Conservation (phyloP, 768 basidiomycete genomes). For the Leccinum uliginosum region DNA sequence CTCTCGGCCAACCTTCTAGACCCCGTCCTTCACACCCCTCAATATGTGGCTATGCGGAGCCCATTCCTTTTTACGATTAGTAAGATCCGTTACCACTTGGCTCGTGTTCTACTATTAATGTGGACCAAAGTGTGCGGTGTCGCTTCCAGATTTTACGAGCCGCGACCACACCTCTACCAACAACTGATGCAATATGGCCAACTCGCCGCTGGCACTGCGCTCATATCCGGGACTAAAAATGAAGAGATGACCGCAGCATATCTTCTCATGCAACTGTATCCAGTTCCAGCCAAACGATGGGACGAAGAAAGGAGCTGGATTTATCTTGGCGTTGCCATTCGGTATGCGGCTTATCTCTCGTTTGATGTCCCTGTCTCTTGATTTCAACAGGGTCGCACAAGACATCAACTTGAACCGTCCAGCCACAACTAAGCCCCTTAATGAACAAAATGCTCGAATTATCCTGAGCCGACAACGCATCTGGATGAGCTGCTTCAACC, state of each 20-base stretch:
- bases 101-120: slow-evolving; percentile 4
- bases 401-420: slow-evolving; percentile 87
- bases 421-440: slow-evolving; percentile 63
- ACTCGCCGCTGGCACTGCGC: slow-evolving; percentile 69
- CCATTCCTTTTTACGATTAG: slow-evolving; percentile 91
- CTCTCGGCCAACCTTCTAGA: slow-evolving; percentile 76
- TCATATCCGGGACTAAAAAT: slow-evolving; percentile 72
- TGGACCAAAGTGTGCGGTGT: slow-evolving; percentile 71
- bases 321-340: slow-evolving; percentile 83
- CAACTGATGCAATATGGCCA: slow-evolving; percentile 74
- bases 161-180: slow-evolving; percentile 65
- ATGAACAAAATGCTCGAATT: slow-evolving; percentile 80
- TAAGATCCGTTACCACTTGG: slow-evolving; percentile 36
- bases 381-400: slow-evolving; percentile 65
- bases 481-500: slow-evolving; percentile 88
- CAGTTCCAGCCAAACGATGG: slow-evolving; percentile 72
- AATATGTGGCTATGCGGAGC: slow-evolving; percentile 73
- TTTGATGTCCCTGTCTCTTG: background rate
- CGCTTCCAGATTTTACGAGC: slow-evolving; percentile 74
- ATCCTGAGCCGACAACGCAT: slow-evolving; percentile 85
- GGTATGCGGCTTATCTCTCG: slow-evolving; percentile 39
- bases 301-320: slow-evolving; percentile 90
- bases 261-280: slow-evolving; percentile 72
- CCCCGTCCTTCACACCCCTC: slow-evolving; percentile 79
- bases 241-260: slow-evolving; percentile 87